Conservation (phyloP, 768 basidiomycete genomes). For the Cystobasidium onofrii region DNA sequence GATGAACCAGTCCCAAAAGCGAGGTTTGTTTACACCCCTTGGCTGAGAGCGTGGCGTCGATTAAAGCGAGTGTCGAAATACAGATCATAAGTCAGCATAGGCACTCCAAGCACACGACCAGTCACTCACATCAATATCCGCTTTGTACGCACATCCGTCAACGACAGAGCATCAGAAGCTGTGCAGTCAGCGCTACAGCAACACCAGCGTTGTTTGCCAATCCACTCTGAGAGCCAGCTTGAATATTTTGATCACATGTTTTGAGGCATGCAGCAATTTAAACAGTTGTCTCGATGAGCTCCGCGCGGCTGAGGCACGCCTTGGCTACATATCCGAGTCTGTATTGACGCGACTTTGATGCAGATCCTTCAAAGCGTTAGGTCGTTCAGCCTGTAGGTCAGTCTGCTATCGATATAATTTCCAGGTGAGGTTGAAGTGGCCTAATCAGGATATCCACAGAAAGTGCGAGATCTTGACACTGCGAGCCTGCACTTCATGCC, state of each 20-base stretch:
- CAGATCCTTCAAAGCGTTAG: background rate
- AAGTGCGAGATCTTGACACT: too few relatives aligned
- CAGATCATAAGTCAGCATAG: background rate
- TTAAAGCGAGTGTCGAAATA: background rate
- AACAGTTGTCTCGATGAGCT: background rate
- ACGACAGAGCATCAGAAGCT: background rate
- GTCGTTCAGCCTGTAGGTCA: background rate
- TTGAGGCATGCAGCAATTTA: background rate
- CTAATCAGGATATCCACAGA: too few relatives aligned
- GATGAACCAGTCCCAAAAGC: background rate
- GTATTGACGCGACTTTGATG: background rate
- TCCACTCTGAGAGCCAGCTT: background rate
- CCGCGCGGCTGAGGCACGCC: background rate
- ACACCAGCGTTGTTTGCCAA: background rate
- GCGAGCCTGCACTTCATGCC: too few relatives aligned
- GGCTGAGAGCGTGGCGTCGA: background rate
- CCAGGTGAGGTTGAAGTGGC: too few relatives aligned
- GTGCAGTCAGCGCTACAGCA: too few relatives aligned
- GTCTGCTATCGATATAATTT: too few relatives aligned
- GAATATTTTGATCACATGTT: conserved; percentile 19
- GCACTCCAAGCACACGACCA: background rate
- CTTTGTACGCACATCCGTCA: background rate
- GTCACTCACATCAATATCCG: background rate
- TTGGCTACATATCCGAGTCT: background rate
- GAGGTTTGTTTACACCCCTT: background rate